A percentile compares a stretch with the other conserved stretches of the same genome.
Evolutionary conservation across 371 early-diverging fungal genomes (phyloP).

Genomic region (Zychaea mexicana): DNA sequence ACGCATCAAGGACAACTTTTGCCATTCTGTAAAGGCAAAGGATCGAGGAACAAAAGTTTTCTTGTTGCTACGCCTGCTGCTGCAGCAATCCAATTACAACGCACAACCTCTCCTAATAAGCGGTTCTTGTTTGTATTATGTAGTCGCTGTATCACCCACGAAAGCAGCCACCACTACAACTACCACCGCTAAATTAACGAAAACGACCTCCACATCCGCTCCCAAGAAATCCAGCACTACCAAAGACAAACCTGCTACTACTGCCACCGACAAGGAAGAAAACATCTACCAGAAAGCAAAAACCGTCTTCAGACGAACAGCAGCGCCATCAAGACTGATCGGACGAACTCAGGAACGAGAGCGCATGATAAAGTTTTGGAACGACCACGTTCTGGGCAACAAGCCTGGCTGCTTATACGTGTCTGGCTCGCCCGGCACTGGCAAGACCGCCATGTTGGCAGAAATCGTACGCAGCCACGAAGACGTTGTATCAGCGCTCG

Average conservation of each 20-base stretch:
- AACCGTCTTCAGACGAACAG: conserved; percentile 44
- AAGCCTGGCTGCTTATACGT: conserved; percentile 79
- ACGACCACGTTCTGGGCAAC: conserved; percentile 35
- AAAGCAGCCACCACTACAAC: conserved; percentile 5
- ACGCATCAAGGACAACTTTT: too few species aligned
- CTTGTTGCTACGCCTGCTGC: neutral
- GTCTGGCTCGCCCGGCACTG: conserved; percentile 93
- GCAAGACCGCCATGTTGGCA: conserved; percentile 88
- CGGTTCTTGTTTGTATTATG: too few species aligned
- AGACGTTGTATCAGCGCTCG: conserved; percentile 30
- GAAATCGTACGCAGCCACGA: conserved; percentile 50
- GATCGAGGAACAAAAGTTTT: neutral
- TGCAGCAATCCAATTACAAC: too few species aligned
- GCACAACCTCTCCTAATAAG: too few species aligned
- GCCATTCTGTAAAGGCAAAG: too few species aligned
- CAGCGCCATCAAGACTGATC: conserved; percentile 67
- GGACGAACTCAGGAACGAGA: conserved; percentile 75
- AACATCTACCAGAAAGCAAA: conserved; percentile 17
- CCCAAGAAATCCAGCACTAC: too few species aligned
- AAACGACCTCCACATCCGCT: too few species aligned
- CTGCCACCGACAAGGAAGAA: conserved; percentile 6
- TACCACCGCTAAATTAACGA: neutral
- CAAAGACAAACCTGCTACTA: too few species aligned
- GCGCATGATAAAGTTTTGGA: conserved; percentile 59
- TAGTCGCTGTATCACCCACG: neutral